phyloP scores from a whole-genome alignment of 2,329 filamentous ascomycete genomes.

The Trichophyton schoenleinii region DNA sequence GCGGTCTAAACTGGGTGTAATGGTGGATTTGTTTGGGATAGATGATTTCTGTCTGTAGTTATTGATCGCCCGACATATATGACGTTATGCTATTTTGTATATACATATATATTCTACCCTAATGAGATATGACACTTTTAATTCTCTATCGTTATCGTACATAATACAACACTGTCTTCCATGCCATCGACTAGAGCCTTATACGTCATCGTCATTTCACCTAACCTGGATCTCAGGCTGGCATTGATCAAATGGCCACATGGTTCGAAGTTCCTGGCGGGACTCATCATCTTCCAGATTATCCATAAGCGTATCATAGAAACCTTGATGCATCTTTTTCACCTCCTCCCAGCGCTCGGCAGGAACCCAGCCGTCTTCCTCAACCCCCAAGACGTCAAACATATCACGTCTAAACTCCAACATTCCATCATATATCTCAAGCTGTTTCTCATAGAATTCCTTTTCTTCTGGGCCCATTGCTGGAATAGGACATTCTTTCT shows the following conservation, averaged over 20 bases:
- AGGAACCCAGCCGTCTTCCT: conserved; percentile 12
- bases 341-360: conserved; percentile 13
- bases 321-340: conserved; percentile 8
- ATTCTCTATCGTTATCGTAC: not conserved
- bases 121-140: not conserved
- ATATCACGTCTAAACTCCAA: conserved; percentile 12
- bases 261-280: conserved; percentile 13
- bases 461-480: conserved; percentile 10
- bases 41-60: not conserved
- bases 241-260: conserved; percentile 15
- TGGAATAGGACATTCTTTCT: conserved; percentile 14
- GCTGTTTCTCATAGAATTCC: conserved; percentile 11
- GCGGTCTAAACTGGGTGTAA: not conserved
- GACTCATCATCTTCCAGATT: conserved; percentile 11
- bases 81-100: not conserved
- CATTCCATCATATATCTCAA: conserved; percentile 11
- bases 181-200: not conserved
- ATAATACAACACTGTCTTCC: not conserved
- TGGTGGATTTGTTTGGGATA: not conserved
- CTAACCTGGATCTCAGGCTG: not conserved
- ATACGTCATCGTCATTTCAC: no score
- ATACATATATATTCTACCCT: not conserved
- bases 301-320: conserved; percentile 12
- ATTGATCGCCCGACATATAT: not conserved
- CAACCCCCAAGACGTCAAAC: conserved; percentile 13